phyloP scores from a whole-genome alignment of 495 filamentous ascomycete species.

The Penicillium malachiteum region DNA sequence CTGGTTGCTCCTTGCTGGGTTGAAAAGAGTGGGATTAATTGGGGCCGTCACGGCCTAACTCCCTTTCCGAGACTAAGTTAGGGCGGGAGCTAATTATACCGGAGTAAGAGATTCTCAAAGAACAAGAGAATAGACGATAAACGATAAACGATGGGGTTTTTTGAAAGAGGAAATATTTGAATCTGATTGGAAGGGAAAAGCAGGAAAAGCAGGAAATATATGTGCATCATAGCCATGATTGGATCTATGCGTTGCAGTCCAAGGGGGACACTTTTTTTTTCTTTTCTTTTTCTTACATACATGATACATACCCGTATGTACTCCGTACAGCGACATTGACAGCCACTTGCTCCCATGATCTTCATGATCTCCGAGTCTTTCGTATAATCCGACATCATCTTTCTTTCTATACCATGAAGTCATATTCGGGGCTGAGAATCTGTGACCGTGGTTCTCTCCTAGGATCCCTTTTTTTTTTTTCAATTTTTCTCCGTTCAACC shows the following conservation, averaged over 20 bases:
- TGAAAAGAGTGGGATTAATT: background rate
- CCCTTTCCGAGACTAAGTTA: slow-evolving; percentile 9
- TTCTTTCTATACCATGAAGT: background rate
- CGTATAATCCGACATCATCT: background rate
- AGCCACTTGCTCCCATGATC: too few relatives aligned
- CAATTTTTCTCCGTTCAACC: slow-evolving; percentile 7
- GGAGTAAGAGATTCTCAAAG: background rate
- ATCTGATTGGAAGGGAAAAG: background rate
- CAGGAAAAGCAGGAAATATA: background rate
- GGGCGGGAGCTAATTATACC: slow-evolving; percentile 11
- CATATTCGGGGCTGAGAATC: background rate
- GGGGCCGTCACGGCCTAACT: background rate
- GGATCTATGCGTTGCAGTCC: background rate
- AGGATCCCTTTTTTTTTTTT: slow-evolving; percentile 7
- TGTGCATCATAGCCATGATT: background rate
- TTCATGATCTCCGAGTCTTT: too few relatives aligned
- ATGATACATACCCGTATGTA: too few relatives aligned
- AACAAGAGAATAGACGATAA: background rate
- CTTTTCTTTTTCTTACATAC: too few relatives aligned
- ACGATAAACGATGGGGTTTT: background rate
- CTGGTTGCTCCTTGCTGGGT: background rate
- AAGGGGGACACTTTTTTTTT: background rate
- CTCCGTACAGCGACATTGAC: too few relatives aligned
- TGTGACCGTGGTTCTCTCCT: background rate
- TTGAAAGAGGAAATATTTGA: background rate